These are phyloP conservation scores for Massarina eburnea DNA, from an alignment of 2,329 filamentous ascomycete species.

Conservation along the genomic window DNA sequence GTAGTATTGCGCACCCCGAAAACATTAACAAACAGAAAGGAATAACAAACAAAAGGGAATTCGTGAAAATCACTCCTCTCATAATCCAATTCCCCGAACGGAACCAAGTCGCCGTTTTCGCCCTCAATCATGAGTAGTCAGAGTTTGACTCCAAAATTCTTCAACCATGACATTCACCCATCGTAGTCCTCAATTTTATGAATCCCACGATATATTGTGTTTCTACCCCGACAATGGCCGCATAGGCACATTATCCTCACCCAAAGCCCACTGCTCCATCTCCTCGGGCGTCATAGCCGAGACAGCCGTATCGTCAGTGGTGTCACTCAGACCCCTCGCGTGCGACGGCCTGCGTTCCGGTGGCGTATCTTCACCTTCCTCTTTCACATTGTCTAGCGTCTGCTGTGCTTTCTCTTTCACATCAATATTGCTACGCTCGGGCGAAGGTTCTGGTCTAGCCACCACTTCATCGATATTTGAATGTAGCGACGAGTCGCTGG, in stretches of 20 bases:
- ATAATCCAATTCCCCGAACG: not conserved
- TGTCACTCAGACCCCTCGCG: conserved; percentile 33
- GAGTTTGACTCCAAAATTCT: not conserved
- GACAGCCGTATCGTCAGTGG: conserved; percentile 37
- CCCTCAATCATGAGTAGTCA: not conserved
- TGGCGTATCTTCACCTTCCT: conserved; percentile 2
- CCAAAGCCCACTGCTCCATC: conserved; percentile 25
- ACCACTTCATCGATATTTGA: conserved; percentile 32
- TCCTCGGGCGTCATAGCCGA: conserved; percentile 40
- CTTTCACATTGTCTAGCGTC: conserved; percentile 1
- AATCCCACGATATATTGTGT: not conserved
- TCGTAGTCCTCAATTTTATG: too few species aligned
- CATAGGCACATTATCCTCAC: conserved; percentile 11
- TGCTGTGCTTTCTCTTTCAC: conserved; percentile 2
- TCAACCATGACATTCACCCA: too few species aligned
- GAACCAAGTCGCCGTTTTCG: not conserved
- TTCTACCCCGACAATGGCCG: conserved; percentile 17
- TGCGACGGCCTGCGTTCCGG: conserved; percentile 32
- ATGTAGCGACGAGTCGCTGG: conserved; percentile 28
- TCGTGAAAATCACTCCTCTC: not conserved
- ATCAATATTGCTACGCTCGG: conserved; percentile 3
- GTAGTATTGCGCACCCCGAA: not conserved
- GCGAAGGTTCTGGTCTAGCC: conserved; percentile 5
- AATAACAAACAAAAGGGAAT: not conserved
- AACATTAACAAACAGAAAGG: conserved; percentile 5